Evolutionary conservation across 1,139 yeast species (phyloP).

Genomic region (Kodamaea ohmeri): DNA sequence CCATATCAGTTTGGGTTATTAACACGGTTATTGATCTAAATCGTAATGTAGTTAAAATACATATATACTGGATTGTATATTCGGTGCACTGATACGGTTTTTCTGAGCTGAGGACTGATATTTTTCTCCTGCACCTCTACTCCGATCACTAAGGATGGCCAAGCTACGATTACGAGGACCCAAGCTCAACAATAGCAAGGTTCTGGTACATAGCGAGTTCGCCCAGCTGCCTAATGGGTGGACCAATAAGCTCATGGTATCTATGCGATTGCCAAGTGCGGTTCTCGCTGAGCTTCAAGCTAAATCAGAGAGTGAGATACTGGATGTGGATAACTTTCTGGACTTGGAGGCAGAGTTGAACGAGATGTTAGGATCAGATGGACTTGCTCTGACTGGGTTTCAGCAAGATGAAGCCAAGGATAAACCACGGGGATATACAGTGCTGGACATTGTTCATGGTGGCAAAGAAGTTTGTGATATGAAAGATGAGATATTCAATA

Average conservation of each 20-base stretch:
- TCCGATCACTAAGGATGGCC: conserved; percentile 12
- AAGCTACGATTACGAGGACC: conserved; percentile 16
- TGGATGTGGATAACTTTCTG: conserved; percentile 12
- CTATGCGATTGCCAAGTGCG: background rate
- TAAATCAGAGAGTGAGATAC: conserved; percentile 6
- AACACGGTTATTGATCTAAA: too few species aligned
- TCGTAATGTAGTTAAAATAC: too few species aligned
- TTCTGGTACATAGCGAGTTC: conserved; percentile 9
- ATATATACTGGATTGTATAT: too few species aligned
- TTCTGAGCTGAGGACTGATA: too few species aligned
- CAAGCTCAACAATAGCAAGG: conserved; percentile 9
- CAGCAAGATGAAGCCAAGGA: too few species aligned
- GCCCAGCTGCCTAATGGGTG: conserved; percentile 3
- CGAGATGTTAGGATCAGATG: conserved; percentile 8
- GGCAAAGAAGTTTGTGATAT: too few species aligned
- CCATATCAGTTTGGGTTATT: too few species aligned
- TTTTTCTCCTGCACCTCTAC: background rate
- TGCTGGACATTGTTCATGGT: background rate
- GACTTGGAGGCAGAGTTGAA: conserved; percentile 15
- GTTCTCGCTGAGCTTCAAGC: background rate
- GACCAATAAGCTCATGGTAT: conserved; percentile 4
- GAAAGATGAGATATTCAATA: too few species aligned
- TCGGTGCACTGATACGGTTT: too few species aligned
- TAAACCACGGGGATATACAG: background rate
- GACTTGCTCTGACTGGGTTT: background rate